Base-by-base conservation (phyloP, 2,329 filamentous ascomycete genomes). In the Xylariaceae sp. region DNA sequence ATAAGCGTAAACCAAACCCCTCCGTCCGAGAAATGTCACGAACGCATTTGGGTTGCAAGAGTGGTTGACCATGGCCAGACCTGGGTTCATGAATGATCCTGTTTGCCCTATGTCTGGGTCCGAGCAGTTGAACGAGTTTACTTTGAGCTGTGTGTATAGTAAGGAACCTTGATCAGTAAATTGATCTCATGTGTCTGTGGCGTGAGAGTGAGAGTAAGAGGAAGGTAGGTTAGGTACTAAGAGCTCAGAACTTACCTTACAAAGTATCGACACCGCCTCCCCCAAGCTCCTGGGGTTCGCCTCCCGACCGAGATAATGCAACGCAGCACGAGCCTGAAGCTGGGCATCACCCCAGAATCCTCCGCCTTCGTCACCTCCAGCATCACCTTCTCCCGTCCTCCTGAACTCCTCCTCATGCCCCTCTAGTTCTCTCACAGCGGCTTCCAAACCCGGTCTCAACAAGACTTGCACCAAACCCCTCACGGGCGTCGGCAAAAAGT, bases 41-140 rank as follows among this genome's bases (percentile, higher is more conserved):
- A 73, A 67, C 1, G 80, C 77, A 52, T 82, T 83, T 3, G 80
- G 80, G 2, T 74, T 59, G 51, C 81, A 85, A 0, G 79, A 80
- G 58, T 85, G 81, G 51, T 85, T 84, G 19, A 72, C 71, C 73
- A 82, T 80, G 47, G 79, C 75, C 34, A 82, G 65, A 3, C 62
- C 70, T 1, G 76, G 69, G 50, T 82, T 75, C 29, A 83, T 64
- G 49, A 79, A 83, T 22, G 81, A 66, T 20, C 78, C 79, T 1
- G 73, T 67, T 44, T 75, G 67, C 1, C 70, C 74, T 6, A 75
- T 60, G 54, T 83, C 77, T 2, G 65, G 60, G 42, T 82, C 77
- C 21, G 68, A 67, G 42, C 76, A 67, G 55, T 79, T 77, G 58
- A 84, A 84, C 4, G 78, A 71, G 62, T 85, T 85, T 29, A 79